Conservation (phyloP, 495 filamentous ascomycete genomes). For the Venustampulla echinocandica region DNA sequence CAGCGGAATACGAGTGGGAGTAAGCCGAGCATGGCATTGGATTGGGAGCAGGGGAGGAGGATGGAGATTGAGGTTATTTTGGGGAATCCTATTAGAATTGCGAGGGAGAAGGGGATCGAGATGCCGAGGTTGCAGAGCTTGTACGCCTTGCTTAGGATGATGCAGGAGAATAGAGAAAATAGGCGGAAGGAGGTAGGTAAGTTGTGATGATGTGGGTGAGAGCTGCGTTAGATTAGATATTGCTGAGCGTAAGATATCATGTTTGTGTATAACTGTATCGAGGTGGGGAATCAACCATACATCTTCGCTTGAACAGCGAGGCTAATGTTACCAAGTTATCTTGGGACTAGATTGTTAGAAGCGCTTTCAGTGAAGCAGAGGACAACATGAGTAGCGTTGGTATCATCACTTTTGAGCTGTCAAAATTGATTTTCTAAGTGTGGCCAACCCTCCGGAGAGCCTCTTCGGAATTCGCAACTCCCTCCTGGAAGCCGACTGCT, state of each 20-base stretch:
- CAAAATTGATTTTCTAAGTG: constrained; percentile 2
- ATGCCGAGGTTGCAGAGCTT: constrained; percentile 41
- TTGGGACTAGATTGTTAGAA: too few relatives aligned
- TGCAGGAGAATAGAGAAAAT: constrained; percentile 28
- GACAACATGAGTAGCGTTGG: too few relatives aligned
- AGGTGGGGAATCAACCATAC: too few relatives aligned
- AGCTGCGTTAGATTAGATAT: too few relatives aligned
- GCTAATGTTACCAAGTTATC: too few relatives aligned
- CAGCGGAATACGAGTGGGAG: constrained; percentile 44
- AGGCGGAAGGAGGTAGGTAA: constrained; percentile 37
- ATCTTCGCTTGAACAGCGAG: too few relatives aligned
- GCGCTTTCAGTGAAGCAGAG: too few relatives aligned
- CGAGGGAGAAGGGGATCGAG: constrained; percentile 38
- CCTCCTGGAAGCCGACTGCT: constrained; percentile 55
- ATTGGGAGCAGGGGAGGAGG: constrained; percentile 37
- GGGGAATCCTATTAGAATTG: constrained; percentile 41
- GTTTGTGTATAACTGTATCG: too few relatives aligned
- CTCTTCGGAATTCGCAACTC: constrained; percentile 49
- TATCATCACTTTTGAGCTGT: too few relatives aligned
- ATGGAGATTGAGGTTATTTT: constrained; percentile 52
- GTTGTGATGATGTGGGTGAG: too few relatives aligned
- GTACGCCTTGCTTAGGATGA: constrained; percentile 34
- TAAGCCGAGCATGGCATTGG: constrained; percentile 50
- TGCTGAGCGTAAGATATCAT: too few relatives aligned
- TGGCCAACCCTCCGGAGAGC: constrained; percentile 27